phyloP scores from a whole-genome alignment of 306 rosid genomes.

The Vigna mungo region DNA sequence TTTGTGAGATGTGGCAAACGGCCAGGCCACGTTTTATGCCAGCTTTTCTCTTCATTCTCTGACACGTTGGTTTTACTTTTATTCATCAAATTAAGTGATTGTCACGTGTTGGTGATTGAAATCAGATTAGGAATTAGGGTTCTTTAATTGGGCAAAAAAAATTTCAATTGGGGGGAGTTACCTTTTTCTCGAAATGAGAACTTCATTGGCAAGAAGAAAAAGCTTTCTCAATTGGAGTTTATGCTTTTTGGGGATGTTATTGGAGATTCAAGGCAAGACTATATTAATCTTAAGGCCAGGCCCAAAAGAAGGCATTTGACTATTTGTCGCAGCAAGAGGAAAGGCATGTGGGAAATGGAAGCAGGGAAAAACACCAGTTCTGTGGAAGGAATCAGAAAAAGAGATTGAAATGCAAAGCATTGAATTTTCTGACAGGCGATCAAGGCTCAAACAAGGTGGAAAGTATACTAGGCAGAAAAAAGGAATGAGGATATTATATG shows the following conservation, averaged over 20 bases:
- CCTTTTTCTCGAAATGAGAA: slow-evolving; percentile 75
- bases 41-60: too few species aligned
- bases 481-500: too few species aligned
- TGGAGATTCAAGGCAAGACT: slow-evolving; percentile 79
- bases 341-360: slow-evolving; percentile 51
- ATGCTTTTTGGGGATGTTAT: slow-evolving; percentile 78
- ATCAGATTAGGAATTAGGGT: too few species aligned
- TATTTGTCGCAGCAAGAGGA: slow-evolving; percentile 70
- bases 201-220: slow-evolving; percentile 83
- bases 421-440: slow-evolving; percentile 58
- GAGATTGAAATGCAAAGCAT: slow-evolving; percentile 83
- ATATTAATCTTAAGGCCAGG: slow-evolving; percentile 79
- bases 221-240: slow-evolving; percentile 78
- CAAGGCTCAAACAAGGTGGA: slow-evolving; percentile 60
- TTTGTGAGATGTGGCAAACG: too few species aligned
- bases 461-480: slow-evolving; percentile 63
- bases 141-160: too few species aligned
- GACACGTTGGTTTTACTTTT: too few species aligned
- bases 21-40: too few species aligned
- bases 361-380: slow-evolving; percentile 72
- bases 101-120: too few species aligned
- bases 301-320: slow-evolving; percentile 41
- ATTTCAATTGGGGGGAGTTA: too few species aligned
- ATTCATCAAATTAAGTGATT: too few species aligned
- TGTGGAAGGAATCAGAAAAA: slow-evolving; percentile 88